Percentiles rank a stretch among this genome's conserved stretches.
Conservation (phyloP, 257 asterid genomes). For the Ilex aquifolium region DNA sequence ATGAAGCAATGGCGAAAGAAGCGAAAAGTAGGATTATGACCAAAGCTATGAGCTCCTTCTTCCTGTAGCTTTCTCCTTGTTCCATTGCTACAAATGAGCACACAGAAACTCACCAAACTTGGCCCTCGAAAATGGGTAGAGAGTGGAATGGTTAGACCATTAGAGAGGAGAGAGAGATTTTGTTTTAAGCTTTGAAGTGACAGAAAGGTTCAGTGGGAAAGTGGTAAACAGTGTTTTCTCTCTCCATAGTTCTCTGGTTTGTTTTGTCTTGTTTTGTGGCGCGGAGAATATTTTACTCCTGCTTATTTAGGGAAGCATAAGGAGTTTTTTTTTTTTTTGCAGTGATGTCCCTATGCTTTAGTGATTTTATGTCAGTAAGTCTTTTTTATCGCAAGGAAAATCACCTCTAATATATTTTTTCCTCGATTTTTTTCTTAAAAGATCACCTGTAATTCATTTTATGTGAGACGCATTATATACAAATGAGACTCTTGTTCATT, state of each 20-base stretch:
- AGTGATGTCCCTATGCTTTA: too few species aligned
- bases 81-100: slow-evolving; percentile 32
- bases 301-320: too few species aligned
- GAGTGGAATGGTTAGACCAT: background rate
- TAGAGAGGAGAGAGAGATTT: slow-evolving; percentile 7
- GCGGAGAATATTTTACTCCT: slow-evolving; percentile 17
- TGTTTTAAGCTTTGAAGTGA: slow-evolving; percentile 15
- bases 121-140: background rate
- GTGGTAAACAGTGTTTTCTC: slow-evolving; percentile 2
- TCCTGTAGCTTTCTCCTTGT: slow-evolving; percentile 45
- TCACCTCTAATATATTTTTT: too few species aligned
- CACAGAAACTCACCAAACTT: background rate
- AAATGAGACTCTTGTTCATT: too few species aligned
- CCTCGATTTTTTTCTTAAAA: too few species aligned
- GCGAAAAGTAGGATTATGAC: slow-evolving; percentile 53
- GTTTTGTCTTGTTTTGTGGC: slow-evolving; percentile 33
- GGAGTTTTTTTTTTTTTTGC: too few species aligned
- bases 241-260: slow-evolving; percentile 16
- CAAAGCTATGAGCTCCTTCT: slow-evolving; percentile 45
- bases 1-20: slow-evolving; percentile 53
- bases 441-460: too few species aligned
- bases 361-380: too few species aligned
- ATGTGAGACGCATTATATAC: too few species aligned
- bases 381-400: too few species aligned
- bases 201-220: background rate